These are phyloP conservation scores for Emmonsia crescens DNA, from an alignment of 2,329 filamentous ascomycete genomes.

Conservation along the genomic window DNA sequence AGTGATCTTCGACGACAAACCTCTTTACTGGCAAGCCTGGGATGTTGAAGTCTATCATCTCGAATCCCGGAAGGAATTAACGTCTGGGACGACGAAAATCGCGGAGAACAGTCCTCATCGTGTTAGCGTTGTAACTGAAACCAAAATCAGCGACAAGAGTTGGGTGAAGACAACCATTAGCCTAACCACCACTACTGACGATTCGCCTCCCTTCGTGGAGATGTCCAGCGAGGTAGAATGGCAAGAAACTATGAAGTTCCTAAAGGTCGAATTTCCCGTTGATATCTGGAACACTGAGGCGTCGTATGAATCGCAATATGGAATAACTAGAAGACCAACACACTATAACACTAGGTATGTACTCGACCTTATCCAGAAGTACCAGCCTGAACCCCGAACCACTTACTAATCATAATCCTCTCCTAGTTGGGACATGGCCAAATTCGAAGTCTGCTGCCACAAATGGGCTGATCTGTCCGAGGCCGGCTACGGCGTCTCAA, in stretches of 20 bases:
- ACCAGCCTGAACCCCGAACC: background rate
- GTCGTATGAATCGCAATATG: slow-evolving; percentile 90
- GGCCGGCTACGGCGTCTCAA: slow-evolving; percentile 76
- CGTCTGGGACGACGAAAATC: slow-evolving; percentile 57
- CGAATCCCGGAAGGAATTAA: slow-evolving; percentile 68
- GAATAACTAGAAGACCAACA: slow-evolving; percentile 76
- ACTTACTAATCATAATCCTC: slow-evolving; percentile 17
- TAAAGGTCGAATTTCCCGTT: slow-evolving; percentile 97
- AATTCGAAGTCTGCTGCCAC: slow-evolving; percentile 94
- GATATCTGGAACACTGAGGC: slow-evolving; percentile 85
- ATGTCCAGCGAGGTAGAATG: slow-evolving; percentile 84
- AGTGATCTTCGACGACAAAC: slow-evolving; percentile 94
- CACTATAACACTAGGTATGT: slow-evolving; percentile 85
- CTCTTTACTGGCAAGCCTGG: slow-evolving; percentile 95
- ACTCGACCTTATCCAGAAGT: background rate
- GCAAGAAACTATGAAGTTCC: slow-evolving; percentile 93
- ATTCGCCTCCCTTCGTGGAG: slow-evolving; percentile 57
- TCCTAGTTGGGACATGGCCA: slow-evolving; percentile 81
- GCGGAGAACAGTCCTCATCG: slow-evolving; percentile 60
- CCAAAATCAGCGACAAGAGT: slow-evolving; percentile 76
- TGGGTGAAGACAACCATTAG: slow-evolving; percentile 79
- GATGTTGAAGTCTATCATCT: slow-evolving; percentile 96
- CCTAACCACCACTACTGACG: slow-evolving; percentile 56
- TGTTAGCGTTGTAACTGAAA: slow-evolving; percentile 73
- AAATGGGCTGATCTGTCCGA: slow-evolving; percentile 89